phyloP scores from a whole-genome alignment of 805 yeast species.

The Yarrowia osloensis region DNA sequence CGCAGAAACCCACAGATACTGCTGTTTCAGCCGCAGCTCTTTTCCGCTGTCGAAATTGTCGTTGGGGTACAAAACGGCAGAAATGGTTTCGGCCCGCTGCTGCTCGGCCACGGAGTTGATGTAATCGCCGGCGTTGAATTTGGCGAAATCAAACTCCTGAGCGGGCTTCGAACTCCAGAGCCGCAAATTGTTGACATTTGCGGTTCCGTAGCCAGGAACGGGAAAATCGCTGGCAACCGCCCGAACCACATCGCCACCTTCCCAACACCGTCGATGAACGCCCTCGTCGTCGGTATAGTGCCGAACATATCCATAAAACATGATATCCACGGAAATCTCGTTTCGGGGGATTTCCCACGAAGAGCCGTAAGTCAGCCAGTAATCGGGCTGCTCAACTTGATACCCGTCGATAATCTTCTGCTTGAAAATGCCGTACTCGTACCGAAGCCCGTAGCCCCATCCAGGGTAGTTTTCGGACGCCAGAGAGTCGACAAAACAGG shows the following conservation, averaged over 20 bases:
- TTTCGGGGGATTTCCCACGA: slow-evolving; percentile 92
- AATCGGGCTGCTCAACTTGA: slow-evolving; percentile 93
- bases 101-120: slow-evolving; percentile 78
- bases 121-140: slow-evolving; percentile 90
- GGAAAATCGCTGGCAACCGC: slow-evolving; percentile 93
- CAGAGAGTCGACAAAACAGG: slow-evolving; percentile 88
- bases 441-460: slow-evolving; percentile 95
- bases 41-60: slow-evolving; percentile 91
- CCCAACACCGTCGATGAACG: slow-evolving; percentile 66
- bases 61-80: slow-evolving; percentile 91
- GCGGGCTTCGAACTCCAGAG: slow-evolving; percentile 91
- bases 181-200: slow-evolving; percentile 83
- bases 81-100: slow-evolving; percentile 87
- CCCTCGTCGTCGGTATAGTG: slow-evolving; percentile 55
- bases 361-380: slow-evolving; percentile 84
- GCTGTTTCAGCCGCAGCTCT: slow-evolving; percentile 90
- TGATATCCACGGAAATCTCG: slow-evolving; percentile 86
- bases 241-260: slow-evolving; percentile 83
- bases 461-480: slow-evolving; percentile 86
- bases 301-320: slow-evolving; percentile 80
- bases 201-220: slow-evolving; percentile 79
- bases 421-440: slow-evolving; percentile 90
- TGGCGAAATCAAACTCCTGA: slow-evolving; percentile 84
- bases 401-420: slow-evolving; percentile 89
- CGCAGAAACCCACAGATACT: slow-evolving; percentile 96